Evolutionary conservation across 257 asterid genomes (phyloP).

Genomic region (Anisodus acutangulus): DNA sequence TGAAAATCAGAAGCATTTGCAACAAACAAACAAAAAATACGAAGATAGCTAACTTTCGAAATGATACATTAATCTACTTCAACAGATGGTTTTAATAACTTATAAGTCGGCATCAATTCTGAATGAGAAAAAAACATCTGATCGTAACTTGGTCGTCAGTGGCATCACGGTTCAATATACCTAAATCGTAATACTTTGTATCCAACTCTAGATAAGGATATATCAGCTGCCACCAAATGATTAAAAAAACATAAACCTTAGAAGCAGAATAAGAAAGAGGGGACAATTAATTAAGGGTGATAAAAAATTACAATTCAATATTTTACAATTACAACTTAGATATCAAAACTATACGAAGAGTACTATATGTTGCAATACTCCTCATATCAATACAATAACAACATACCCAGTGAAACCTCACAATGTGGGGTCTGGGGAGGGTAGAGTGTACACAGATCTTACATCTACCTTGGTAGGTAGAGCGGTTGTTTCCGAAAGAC

Average conservation of each 20-base stretch:
- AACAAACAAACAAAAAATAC: background rate
- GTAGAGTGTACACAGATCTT: no score
- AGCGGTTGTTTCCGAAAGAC: no score
- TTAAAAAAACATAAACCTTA: background rate
- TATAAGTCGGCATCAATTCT: conserved; percentile 15
- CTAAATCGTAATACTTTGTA: conserved; percentile 81
- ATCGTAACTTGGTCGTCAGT: conserved; percentile 76
- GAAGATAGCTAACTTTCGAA: conserved; percentile 7
- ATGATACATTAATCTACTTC: background rate
- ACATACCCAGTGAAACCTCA: no score
- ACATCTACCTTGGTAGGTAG: no score
- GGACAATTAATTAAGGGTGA: no score
- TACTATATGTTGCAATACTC: no score
- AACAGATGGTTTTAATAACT: background rate
- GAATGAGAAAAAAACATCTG: background rate
- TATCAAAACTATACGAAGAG: no score
- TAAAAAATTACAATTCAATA: no score
- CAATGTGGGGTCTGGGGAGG: no score
- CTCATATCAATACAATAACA: no score
- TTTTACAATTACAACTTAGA: no score
- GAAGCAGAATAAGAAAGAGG: background rate
- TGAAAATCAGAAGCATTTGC: conserved; percentile 15
- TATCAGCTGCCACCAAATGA: conserved; percentile 58
- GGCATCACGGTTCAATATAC: conserved; percentile 83
- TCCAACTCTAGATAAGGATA: conserved; percentile 84